Base-by-base conservation (phyloP, 345 rosid genomes). In the Eutrema japonicum region DNA sequence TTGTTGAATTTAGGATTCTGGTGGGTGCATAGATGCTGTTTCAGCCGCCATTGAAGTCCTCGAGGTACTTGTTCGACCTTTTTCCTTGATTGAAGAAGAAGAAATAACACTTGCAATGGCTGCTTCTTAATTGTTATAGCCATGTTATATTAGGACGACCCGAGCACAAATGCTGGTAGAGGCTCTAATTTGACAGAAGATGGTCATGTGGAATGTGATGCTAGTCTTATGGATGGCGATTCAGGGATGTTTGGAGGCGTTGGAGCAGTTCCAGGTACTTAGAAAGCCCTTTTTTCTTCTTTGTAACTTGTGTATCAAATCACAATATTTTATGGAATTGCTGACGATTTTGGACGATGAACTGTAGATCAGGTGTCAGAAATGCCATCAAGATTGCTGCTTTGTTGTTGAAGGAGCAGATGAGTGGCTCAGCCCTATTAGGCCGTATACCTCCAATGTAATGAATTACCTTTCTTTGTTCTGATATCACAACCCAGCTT, bases 371-470 rank as follows among this genome's bases (percentile, higher is more conserved):
- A 92, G 96, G 97, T 92, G 89, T 88, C 37, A 84, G 75, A 77
- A 95, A 86, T 88, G 92, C 93, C 70, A 89, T 95, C 81, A 82
- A 85, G 82, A 87, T 92, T 78, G 97, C 96, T 74, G 83, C 92
- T 52, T 79, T 79, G 38, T 80, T 95, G 83, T 79, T 87, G 78
- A 90, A 88, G 79, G 96, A 90, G 74, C 97, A 92, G 75, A 78
- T 83, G 74, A 70, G n/a, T 49, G 89, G 89, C 14, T 82, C 90
- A 63, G 76, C 87, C 12, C 58, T 84, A 57, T 81, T 92, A 85
- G 99, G 96, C 78, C 92, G 96, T 81, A 81, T 95, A 76, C 87
- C 95, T 70, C 99, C 99, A 45, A 90, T 95, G 97, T 95, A 87
- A 87, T 30, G 16, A 49, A 66, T 67, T 46, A 10, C 56, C 70